phyloP scores from a whole-genome alignment of 2,329 filamentous ascomycete species.

The Capronia americana region DNA sequence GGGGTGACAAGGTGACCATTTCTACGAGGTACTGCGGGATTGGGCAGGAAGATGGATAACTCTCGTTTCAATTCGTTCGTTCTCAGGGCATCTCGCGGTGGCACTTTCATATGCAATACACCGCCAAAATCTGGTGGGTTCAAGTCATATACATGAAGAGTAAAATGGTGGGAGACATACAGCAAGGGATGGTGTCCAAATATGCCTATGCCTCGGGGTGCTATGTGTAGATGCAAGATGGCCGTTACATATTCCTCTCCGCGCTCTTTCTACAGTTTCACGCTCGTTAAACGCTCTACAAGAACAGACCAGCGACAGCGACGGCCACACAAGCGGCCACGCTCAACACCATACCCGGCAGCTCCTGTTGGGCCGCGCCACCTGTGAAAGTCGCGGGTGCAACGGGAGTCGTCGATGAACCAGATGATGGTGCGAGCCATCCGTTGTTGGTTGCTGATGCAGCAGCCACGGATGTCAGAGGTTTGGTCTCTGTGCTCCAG shows the following conservation, averaged over 20 bases:
- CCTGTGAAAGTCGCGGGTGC: constrained; percentile 34
- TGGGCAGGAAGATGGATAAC: background rate
- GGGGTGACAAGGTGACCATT: background rate
- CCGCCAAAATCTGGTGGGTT: background rate
- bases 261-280: background rate
- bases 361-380: constrained; percentile 28
- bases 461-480: constrained; percentile 9
- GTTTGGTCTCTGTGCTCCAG: background rate
- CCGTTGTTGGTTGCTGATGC: constrained; percentile 19
- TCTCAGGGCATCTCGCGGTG: background rate
- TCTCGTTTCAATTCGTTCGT: background rate
- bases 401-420: constrained; percentile 9
- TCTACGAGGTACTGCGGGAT: background rate
- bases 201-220: constrained; percentile 6
- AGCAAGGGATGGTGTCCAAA: constrained; percentile 1
- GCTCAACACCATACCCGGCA: constrained; percentile 32
- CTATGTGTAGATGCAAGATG: constrained; percentile 11
- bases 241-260: constrained; percentile 5
- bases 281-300: constrained; percentile 24
- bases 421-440: constrained; percentile 15
- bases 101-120: constrained; percentile 14
- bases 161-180: background rate
- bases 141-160: constrained; percentile 14
- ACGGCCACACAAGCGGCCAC: constrained; percentile 34
- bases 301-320: constrained; percentile 34